Conservation (phyloP, 192 early-diverging fungal species). For the Radiomyces spectabilis region DNA sequence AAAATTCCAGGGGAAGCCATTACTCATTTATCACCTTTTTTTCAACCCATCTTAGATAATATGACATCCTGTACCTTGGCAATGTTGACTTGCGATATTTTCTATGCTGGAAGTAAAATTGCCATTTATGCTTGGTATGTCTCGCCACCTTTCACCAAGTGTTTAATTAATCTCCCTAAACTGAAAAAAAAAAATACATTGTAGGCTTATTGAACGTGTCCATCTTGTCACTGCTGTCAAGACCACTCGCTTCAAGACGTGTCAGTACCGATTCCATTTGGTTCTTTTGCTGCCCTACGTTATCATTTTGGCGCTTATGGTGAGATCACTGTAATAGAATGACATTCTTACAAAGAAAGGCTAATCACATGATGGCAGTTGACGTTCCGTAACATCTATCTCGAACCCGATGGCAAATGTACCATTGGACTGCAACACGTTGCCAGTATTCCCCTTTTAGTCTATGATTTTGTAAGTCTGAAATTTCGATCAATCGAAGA, state of each 20-base stretch:
- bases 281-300: slow-evolving; percentile 21
- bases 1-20: neutral
- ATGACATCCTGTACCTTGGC: slow-evolving; percentile 22
- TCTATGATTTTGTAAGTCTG: slow-evolving; percentile 26
- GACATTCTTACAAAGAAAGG: neutral
- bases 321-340: neutral
- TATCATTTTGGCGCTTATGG: slow-evolving; percentile 27
- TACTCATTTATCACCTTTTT: neutral
- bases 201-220: slow-evolving; percentile 20
- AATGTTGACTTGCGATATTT: slow-evolving; percentile 20
- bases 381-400: slow-evolving; percentile 15
- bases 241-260: slow-evolving; percentile 10
- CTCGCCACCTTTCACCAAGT: too few relatives aligned
- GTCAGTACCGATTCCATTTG: slow-evolving; percentile 21
- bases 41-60: neutral
- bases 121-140: slow-evolving; percentile 25
- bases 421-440: slow-evolving; percentile 19
- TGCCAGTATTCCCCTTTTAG: slow-evolving; percentile 28
- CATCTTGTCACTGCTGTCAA: slow-evolving; percentile 16
- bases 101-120: slow-evolving; percentile 27
- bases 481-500: too few relatives aligned
- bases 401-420: slow-evolving; percentile 19
- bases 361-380: too few relatives aligned
- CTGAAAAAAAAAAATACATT: too few relatives aligned
- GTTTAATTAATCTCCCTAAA: too few relatives aligned